Evolutionary conservation across 192 early-diverging fungal genomes (phyloP).

Genomic region (Phycomyces blakesleeanus): DNA sequence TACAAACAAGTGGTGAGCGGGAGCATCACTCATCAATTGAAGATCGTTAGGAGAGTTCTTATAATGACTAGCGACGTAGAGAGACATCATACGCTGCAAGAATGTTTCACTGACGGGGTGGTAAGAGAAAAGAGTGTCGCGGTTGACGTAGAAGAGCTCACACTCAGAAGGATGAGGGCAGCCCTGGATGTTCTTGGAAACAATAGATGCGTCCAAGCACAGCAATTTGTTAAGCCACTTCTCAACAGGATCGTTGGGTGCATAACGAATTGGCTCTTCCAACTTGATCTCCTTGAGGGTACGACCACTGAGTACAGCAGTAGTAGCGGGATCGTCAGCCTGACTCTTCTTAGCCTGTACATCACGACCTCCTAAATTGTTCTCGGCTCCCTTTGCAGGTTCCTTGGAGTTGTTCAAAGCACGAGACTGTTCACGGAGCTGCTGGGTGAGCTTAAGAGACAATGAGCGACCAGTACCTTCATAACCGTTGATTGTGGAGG

Average conservation of each 20-base stretch:
- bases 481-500: slow-evolving; percentile 98
- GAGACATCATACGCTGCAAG: slow-evolving; percentile 94
- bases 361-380: slow-evolving; percentile 49
- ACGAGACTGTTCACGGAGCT: slow-evolving; percentile 89
- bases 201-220: slow-evolving; percentile 84
- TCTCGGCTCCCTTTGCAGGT: slow-evolving; percentile 12
- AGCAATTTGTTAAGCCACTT: slow-evolving; percentile 93
- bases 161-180: slow-evolving; percentile 93
- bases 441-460: slow-evolving; percentile 92
- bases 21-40: slow-evolving; percentile 96
- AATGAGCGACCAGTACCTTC: slow-evolving; percentile 97
- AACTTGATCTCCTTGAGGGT: slow-evolving; percentile 87
- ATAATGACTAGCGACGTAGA: slow-evolving; percentile 98
- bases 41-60: slow-evolving; percentile 99
- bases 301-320: slow-evolving; percentile 51
- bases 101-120: slow-evolving; percentile 96
- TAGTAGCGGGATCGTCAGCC: slow-evolving; percentile 20
- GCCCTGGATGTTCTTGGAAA: slow-evolving; percentile 69
- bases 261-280: slow-evolving; percentile 94
- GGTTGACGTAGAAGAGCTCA: slow-evolving; percentile 94
- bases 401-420: slow-evolving; percentile 51
- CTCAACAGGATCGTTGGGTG: slow-evolving; percentile 81
- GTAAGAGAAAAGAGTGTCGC: slow-evolving; percentile 97
- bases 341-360: slow-evolving; percentile 47
- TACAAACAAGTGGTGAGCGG: slow-evolving; percentile 96